A percentile compares a stretch with the other conserved stretches of the same genome.
phyloP scores from a whole-genome alignment of 352 stramenopile genomes.

The Pythium insidiosum region DNA sequence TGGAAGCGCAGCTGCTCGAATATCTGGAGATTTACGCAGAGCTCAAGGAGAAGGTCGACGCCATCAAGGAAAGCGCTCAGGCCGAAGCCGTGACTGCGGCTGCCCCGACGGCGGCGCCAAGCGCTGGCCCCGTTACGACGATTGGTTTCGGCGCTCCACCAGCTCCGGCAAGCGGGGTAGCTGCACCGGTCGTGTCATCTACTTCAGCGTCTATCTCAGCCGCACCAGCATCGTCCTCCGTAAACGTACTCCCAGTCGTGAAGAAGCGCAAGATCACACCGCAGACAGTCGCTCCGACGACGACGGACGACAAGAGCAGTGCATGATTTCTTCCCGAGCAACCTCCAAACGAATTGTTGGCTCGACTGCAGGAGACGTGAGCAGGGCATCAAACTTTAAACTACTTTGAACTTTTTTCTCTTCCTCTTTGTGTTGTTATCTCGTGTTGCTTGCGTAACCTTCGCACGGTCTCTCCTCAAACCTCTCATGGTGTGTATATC shows the following conservation, averaged over 20 bases:
- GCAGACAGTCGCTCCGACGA: constrained; percentile 3
- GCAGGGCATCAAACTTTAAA: too few relatives aligned
- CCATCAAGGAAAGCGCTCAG: constrained; percentile 43
- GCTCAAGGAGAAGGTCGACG: constrained; percentile 81
- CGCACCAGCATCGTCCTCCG: constrained; percentile 11
- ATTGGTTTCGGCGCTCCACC: constrained; percentile 51
- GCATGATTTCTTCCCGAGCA: too few relatives aligned
- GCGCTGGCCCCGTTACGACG: constrained; percentile 39
- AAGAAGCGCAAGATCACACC: constrained; percentile 59
- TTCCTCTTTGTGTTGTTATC: too few relatives aligned
- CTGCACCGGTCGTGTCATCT: not conserved
- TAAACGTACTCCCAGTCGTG: constrained; percentile 62
- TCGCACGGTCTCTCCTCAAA: too few relatives aligned
- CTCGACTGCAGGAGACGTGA: too few relatives aligned
- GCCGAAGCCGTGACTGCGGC: constrained; percentile 11
- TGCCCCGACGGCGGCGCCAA: not conserved
- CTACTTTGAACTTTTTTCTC: not conserved
- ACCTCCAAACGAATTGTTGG: too few relatives aligned
- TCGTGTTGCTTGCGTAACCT: too few relatives aligned
- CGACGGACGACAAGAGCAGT: constrained; percentile 5
- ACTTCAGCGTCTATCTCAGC: not conserved
- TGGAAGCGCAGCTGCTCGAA: constrained; percentile 55
- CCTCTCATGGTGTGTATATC: too few relatives aligned
- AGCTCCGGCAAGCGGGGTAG: constrained; percentile 5
- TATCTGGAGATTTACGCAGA: constrained; percentile 83